Conservation (phyloP, 495 filamentous ascomycete species). For the Aspergillus cavernicola region DNA sequence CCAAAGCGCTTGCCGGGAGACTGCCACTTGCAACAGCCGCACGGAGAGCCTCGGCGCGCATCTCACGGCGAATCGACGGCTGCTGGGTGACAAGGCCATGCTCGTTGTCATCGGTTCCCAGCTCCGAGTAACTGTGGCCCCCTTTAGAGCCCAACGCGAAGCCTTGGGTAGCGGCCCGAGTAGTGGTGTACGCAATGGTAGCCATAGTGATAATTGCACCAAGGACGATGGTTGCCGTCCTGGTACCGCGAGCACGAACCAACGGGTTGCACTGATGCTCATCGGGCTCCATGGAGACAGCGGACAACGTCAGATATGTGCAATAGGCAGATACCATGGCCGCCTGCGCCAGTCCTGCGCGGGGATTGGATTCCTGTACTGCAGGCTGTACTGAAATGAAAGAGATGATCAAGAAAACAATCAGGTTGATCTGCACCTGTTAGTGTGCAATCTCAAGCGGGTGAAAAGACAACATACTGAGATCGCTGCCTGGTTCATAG, state of each 20-base stretch:
- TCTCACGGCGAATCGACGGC: slow-evolving; percentile 74
- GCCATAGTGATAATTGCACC: slow-evolving; percentile 96
- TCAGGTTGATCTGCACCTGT: slow-evolving; percentile 65
- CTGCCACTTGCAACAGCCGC: slow-evolving; percentile 87
- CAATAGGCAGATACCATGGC: slow-evolving; percentile 98
- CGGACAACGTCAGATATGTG: slow-evolving; percentile 97
- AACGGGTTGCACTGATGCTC: slow-evolving; percentile 92
- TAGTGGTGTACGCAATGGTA: slow-evolving; percentile 96
- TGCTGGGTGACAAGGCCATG: slow-evolving; percentile 90
- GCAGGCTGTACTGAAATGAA: slow-evolving; percentile 83
- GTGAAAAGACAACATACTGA: slow-evolving; percentile 38
- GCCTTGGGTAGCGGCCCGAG: slow-evolving; percentile 90
- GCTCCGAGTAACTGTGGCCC: slow-evolving; percentile 53
- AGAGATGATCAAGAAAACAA: slow-evolving; percentile 79
- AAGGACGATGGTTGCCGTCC: slow-evolving; percentile 82
- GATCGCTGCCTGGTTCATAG: slow-evolving; percentile 88
- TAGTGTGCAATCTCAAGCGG: slow-evolving; percentile 6
- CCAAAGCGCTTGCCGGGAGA: slow-evolving; percentile 84
- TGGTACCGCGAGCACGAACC: slow-evolving; percentile 81
- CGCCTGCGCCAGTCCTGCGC: slow-evolving; percentile 90
- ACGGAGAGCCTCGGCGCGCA: slow-evolving; percentile 88
- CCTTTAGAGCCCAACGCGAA: slow-evolving; percentile 73
- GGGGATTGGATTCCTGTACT: slow-evolving; percentile 88
- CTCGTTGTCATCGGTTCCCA: slow-evolving; percentile 66
- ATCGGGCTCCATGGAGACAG: slow-evolving; percentile 97